Percentiles rank a stretch among this genome's conserved stretches.
These are phyloP conservation scores for Lactifluus piperatus DNA, from an alignment of 768 basidiomycete genomes.

Conservation along the genomic window DNA sequence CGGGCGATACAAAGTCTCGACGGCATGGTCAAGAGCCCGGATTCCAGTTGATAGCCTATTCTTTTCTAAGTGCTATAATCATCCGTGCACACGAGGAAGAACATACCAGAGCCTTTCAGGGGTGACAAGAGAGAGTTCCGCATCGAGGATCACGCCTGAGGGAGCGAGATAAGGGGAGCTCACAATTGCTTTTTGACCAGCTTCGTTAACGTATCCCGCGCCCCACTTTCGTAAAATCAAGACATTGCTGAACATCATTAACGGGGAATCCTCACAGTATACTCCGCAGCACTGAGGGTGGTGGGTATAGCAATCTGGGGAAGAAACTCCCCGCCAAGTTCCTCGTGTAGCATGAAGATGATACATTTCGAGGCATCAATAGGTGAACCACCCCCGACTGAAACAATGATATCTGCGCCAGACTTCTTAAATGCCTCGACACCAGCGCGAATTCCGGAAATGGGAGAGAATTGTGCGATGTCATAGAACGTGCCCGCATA, in stretches of 20 bases:
- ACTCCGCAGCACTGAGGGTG: slow-evolving; percentile 73
- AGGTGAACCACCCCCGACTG: slow-evolving; percentile 75
- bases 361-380: slow-evolving; percentile 74
- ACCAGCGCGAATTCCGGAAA: slow-evolving; percentile 54
- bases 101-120: slow-evolving; percentile 66
- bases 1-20: slow-evolving; percentile 59
- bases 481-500: slow-evolving; percentile 62
- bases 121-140: slow-evolving; percentile 61
- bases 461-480: slow-evolving; percentile 65
- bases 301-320: slow-evolving; percentile 76
- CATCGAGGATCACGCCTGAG: slow-evolving; percentile 68
- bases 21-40: slow-evolving; percentile 70
- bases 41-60: slow-evolving; percentile 70
- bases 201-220: slow-evolving; percentile 65
- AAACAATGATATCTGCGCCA: slow-evolving; percentile 58
- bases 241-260: background rate
- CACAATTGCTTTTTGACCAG: slow-evolving; percentile 56
- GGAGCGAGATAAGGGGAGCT: slow-evolving; percentile 51
- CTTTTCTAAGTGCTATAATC: background rate
- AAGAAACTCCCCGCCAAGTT: slow-evolving; percentile 41
- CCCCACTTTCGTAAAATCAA: slow-evolving; percentile 34
- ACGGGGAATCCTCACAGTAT: slow-evolving; percentile 37
- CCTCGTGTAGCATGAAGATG: slow-evolving; percentile 50
- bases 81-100: slow-evolving; percentile 9
- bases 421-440: slow-evolving; percentile 45